phyloP scores from a whole-genome alignment of 2,329 filamentous ascomycete genomes.

The Neoarthrinium moseri region DNA sequence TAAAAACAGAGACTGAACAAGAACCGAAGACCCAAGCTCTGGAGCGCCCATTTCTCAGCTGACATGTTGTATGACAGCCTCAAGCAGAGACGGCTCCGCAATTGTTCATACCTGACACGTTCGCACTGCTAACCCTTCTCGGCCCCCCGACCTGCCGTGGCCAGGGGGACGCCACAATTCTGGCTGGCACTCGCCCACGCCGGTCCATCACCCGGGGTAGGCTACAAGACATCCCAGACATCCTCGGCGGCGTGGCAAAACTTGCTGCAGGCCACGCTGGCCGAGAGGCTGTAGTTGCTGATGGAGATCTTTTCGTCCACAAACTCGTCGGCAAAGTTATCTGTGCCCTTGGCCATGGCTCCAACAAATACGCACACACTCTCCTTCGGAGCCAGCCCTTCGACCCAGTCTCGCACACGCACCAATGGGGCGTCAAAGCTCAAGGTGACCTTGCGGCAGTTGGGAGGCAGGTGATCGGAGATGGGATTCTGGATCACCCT shows the following conservation, averaged over 20 bases:
- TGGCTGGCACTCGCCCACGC: not conserved
- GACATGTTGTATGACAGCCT: constrained; percentile 74
- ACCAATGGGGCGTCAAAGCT: constrained; percentile 91
- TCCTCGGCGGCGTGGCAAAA: constrained; percentile 99
- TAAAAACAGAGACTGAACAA: constrained; percentile 78
- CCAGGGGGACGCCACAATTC: not conserved
- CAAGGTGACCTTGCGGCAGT: constrained; percentile 96
- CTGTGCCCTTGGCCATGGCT: constrained; percentile 95
- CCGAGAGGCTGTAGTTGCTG: constrained; percentile 96
- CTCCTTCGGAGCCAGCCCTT: constrained; percentile 74
- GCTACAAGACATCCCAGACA: constrained; percentile 87
- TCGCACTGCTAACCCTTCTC: constrained; percentile 24
- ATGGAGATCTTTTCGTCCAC: constrained; percentile 98
- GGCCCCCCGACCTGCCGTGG: not conserved
- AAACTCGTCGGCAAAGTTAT: constrained; percentile 91
- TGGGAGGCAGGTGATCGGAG: constrained; percentile 91
- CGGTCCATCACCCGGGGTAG: not conserved
- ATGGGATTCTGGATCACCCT: constrained; percentile 98
- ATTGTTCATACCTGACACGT: constrained; percentile 27
- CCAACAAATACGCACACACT: constrained; percentile 98
- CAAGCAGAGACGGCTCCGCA: constrained; percentile 31
- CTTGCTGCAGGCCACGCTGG: constrained; percentile 98
- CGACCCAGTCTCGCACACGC: constrained; percentile 84
- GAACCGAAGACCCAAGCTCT: constrained; percentile 63
- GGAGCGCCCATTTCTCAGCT: constrained; percentile 45